A percentile compares a stretch with the other conserved stretches of the same genome.
Conservation (phyloP, 805 yeast genomes). For the Yarrowia yakushimensis region DNA sequence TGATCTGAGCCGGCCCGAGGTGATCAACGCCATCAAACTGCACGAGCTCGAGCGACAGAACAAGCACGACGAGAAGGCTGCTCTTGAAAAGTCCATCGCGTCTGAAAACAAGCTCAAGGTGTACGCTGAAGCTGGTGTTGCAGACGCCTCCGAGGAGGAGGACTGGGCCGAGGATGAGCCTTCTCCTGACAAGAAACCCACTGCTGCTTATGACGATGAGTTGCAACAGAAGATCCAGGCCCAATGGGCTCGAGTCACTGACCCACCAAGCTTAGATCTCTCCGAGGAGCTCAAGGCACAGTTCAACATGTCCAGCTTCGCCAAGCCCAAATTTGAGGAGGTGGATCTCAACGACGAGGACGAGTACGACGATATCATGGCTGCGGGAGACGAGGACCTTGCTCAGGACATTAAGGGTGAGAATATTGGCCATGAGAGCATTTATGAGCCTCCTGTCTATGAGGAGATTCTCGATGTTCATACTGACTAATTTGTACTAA, state of each 20-base stretch:
- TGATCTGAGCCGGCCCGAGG: slow-evolving; percentile 3
- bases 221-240: slow-evolving; percentile 13
- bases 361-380: slow-evolving; percentile 16
- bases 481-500: neutral
- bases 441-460: neutral
- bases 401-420: neutral
- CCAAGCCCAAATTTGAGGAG: neutral
- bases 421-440: slow-evolving; percentile 3
- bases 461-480: neutral
- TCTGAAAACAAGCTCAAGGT: neutral
- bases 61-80: slow-evolving; percentile 9
- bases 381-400: neutral
- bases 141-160: neutral
- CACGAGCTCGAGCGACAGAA: slow-evolving; percentile 1
- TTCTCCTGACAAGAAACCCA: neutral
- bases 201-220: neutral
- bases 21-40: slow-evolving; percentile 8
- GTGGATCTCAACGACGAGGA: slow-evolving; percentile 22
- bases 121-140: neutral
- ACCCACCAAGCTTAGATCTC: neutral
- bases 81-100: neutral
- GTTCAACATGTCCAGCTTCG: neutral
- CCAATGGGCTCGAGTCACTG: slow-evolving; percentile 18
- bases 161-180: neutral
- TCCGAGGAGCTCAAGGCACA: neutral